Evolutionary conservation across 2,329 filamentous ascomycete genomes (phyloP).

Genomic region (Apiospora saccharicola): DNA sequence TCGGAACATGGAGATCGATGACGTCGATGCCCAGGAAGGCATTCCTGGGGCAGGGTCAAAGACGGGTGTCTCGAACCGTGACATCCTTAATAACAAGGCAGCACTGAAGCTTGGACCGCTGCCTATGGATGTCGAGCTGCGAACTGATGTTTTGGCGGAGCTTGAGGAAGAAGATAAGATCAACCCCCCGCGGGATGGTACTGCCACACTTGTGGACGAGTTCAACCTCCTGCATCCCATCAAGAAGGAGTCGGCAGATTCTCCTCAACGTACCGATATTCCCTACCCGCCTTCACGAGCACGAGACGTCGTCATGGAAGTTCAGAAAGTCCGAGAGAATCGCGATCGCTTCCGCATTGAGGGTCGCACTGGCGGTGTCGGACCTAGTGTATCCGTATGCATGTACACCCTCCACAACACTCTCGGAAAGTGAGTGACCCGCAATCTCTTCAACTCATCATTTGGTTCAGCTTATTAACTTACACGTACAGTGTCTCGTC

Average conservation of each 20-base stretch:
- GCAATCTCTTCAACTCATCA: neutral
- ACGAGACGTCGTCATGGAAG: conserved; percentile 90
- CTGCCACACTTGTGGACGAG: conserved; percentile 80
- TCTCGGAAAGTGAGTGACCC: conserved; percentile 76
- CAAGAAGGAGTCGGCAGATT: conserved; percentile 91
- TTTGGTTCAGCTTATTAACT: conserved; percentile 22
- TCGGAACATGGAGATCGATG: conserved; percentile 68
- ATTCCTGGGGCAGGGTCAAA: conserved; percentile 64
- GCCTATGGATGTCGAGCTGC: conserved; percentile 82
- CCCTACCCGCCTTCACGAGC: conserved; percentile 89
- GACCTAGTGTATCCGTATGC: conserved; percentile 84
- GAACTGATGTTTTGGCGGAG: conserved; percentile 86
- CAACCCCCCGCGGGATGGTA: conserved; percentile 74
- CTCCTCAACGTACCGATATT: conserved; percentile 77
- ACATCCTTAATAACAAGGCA: conserved; percentile 63
- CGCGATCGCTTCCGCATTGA: conserved; percentile 92
- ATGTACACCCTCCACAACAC: conserved; percentile 99
- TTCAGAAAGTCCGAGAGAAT: conserved; percentile 92
- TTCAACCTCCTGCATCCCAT: conserved; percentile 81
- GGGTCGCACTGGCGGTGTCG: conserved; percentile 81
- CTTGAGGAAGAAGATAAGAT: conserved; percentile 85
- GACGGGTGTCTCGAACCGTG: conserved; percentile 67
- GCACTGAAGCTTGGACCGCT: conserved; percentile 80
- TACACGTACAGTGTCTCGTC: conserved; percentile 74
- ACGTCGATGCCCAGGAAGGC: conserved; percentile 69